Conservation (phyloP, 768 basidiomycete species). For the Cubamyces sp. region DNA sequence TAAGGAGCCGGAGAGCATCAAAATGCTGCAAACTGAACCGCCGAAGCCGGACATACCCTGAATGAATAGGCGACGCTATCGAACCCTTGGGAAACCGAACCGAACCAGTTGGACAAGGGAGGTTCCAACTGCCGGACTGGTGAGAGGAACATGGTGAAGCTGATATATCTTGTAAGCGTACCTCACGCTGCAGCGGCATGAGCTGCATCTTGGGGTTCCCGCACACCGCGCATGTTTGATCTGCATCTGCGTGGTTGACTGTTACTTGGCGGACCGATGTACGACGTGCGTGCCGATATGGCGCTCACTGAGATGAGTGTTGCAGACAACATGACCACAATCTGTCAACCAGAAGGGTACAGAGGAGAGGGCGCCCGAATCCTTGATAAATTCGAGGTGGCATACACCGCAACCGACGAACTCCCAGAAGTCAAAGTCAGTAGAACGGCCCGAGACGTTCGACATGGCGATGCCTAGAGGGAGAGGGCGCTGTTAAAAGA, state of each 20-base stretch:
- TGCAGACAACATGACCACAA: conserved; percentile 86
- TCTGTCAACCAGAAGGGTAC: conserved; percentile 89
- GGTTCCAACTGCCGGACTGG: conserved; percentile 61
- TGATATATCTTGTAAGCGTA: conserved; percentile 36
- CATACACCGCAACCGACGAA: conserved; percentile 75
- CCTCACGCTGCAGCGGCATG: conserved; percentile 74
- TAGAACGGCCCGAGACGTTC: conserved; percentile 35
- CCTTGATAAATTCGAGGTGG: conserved; percentile 62
- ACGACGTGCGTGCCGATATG: background rate
- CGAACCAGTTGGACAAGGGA: conserved; percentile 86
- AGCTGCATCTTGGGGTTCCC: conserved; percentile 66
- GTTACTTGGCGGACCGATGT: background rate
- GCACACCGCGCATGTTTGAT: conserved; percentile 78
- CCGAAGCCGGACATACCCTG: conserved; percentile 49
- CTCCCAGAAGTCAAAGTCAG: conserved; percentile 74
- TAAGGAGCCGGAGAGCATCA: conserved; percentile 33
- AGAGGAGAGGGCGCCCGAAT: conserved; percentile 52
- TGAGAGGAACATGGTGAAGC: background rate
- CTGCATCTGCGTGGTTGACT: conserved; percentile 52
- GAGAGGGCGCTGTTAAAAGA: no score
- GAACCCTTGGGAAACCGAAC: conserved; percentile 58
- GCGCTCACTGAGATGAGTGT: conserved; percentile 76
- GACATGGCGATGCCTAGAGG: conserved; percentile 40
- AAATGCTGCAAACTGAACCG: no score
- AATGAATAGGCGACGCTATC: conserved; percentile 69